phyloP scores from a whole-genome alignment of 768 basidiomycete species.

The Leccinum disarticulatum region DNA sequence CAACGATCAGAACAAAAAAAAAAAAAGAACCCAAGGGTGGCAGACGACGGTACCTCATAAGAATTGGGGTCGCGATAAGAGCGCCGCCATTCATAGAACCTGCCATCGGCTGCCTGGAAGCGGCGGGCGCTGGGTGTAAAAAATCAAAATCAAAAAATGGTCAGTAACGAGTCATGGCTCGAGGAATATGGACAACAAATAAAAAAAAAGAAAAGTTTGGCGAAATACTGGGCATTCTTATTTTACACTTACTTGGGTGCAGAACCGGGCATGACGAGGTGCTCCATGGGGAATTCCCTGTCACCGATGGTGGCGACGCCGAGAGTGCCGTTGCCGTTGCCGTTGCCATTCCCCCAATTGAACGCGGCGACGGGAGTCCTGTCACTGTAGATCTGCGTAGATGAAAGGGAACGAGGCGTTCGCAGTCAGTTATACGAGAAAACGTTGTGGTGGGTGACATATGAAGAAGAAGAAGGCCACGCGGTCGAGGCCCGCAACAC shows the following conservation, averaged over 20 bases:
- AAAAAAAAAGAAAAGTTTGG: neutral
- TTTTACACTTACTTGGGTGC: conserved; percentile 41
- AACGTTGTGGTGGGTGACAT: neutral
- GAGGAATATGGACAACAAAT: neutral
- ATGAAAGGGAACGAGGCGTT: neutral
- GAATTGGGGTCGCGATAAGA: conserved; percentile 45
- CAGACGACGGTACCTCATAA: conserved; percentile 54
- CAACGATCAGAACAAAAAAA: conserved; percentile 7
- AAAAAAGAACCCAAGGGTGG: neutral
- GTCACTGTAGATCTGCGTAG: conserved; percentile 39
- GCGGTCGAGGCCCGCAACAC: conserved; percentile 1
- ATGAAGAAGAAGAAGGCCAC: neutral
- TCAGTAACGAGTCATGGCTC: conserved; percentile 12
- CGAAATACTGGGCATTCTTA: neutral
- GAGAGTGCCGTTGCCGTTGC: conserved; percentile 28
- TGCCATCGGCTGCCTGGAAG: conserved; percentile 57
- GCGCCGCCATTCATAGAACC: conserved; percentile 66
- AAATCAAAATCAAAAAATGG: neutral
- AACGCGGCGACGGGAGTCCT: conserved; percentile 52
- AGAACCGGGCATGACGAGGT: conserved; percentile 56
- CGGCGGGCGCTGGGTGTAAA: conserved; percentile 50
- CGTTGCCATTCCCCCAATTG: conserved; percentile 41
- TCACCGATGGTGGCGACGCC: conserved; percentile 52
- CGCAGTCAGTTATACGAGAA: neutral
- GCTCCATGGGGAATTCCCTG: conserved; percentile 59